Percentiles rank a stretch among this genome's conserved stretches.
These are phyloP conservation scores for Lachnellula suecica DNA, from an alignment of 2,329 filamentous ascomycete genomes.

Conservation along the genomic window DNA sequence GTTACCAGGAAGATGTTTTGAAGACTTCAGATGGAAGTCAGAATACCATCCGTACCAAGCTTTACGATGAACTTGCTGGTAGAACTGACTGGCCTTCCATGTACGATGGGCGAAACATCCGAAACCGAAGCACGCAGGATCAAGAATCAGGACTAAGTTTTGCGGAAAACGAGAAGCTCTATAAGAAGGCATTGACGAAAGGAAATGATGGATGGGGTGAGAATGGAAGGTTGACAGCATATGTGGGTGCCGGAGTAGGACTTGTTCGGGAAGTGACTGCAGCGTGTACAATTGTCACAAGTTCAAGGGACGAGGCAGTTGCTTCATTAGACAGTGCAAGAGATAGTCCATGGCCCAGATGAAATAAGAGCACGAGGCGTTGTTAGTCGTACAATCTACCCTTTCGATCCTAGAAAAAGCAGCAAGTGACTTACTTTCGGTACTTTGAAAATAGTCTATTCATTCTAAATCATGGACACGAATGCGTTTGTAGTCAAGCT, in stretches of 20 bases:
- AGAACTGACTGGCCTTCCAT: conserved; percentile 56
- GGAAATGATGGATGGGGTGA: conserved; percentile 53
- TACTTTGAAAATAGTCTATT: background rate
- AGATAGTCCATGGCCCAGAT: background rate
- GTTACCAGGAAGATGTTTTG: conserved; percentile 47
- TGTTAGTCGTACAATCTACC: background rate
- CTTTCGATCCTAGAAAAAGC: background rate
- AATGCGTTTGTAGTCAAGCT: no score
- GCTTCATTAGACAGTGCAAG: background rate
- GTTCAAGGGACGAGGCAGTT: conserved; percentile 20
- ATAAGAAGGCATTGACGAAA: conserved; percentile 43
- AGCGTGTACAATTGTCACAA: conserved; percentile 51
- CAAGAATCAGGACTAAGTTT: conserved; percentile 36
- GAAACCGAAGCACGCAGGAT: conserved; percentile 53
- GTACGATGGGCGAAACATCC: conserved; percentile 57
- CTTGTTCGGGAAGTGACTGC: conserved; percentile 49
- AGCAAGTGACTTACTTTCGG: background rate
- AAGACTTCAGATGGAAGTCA: conserved; percentile 48
- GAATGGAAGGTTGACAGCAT: conserved; percentile 56
- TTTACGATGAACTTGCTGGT: conserved; percentile 52
- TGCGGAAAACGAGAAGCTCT: conserved; percentile 40
- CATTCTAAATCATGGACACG: background rate
- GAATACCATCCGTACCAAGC: conserved; percentile 46
- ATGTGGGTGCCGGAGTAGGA: conserved; percentile 62
- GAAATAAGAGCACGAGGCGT: background rate